These are phyloP conservation scores for Sporothrix inflata DNA, from an alignment of 2,329 filamentous ascomycete species.

Conservation along the genomic window DNA sequence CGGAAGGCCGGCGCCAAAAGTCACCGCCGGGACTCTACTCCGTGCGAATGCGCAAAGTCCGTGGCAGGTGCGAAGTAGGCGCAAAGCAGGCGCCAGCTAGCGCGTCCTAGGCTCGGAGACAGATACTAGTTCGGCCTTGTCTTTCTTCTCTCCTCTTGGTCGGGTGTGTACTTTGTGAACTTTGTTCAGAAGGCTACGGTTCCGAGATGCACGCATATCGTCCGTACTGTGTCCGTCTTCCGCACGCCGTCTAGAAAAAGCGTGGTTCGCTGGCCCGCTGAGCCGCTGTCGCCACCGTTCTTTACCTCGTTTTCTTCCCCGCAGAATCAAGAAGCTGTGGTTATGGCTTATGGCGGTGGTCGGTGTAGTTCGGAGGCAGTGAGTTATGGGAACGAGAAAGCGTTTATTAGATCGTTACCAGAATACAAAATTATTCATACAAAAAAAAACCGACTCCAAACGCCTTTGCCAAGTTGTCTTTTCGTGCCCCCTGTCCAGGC, in stretches of 20 bases:
- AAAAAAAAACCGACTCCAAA: background rate
- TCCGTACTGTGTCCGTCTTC: background rate
- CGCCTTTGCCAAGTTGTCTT: background rate
- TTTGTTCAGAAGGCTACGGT: background rate
- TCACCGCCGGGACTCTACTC: constrained; percentile 15
- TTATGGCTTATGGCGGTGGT: background rate
- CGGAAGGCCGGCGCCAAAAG: background rate
- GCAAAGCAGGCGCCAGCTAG: background rate
- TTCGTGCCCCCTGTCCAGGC: background rate
- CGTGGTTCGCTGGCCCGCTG: background rate
- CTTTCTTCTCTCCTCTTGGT: background rate
- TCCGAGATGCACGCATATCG: background rate
- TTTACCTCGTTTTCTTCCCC: background rate
- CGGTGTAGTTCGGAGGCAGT: background rate
- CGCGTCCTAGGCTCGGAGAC: background rate
- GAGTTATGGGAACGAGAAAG: background rate
- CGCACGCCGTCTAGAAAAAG: background rate
- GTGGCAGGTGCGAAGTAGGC: background rate
- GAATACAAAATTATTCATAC: background rate
- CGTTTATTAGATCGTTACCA: background rate
- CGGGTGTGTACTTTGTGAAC: too few relatives aligned
- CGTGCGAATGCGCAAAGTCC: constrained; percentile 13
- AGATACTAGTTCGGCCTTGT: constrained; percentile 4
- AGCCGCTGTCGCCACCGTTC: background rate
- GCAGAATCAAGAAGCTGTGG: background rate